These are phyloP conservation scores for Chrysosporium queenslandicum DNA, from an alignment of 2,329 filamentous ascomycete species.

Conservation along the genomic window DNA sequence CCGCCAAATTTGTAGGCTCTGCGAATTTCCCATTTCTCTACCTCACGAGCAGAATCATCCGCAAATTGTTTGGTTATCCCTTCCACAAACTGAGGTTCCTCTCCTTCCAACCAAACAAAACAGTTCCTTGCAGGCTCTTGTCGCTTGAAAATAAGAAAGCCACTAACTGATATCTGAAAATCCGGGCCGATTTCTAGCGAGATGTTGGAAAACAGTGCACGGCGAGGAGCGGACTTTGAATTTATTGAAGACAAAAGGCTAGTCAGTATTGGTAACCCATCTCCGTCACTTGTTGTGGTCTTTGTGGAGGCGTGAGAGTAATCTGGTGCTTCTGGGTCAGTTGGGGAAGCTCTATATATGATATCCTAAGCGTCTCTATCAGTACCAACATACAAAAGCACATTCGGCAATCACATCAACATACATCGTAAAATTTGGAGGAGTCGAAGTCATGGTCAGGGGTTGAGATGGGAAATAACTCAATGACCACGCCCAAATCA, in stretches of 20 bases:
- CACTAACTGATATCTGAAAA: slow-evolving; percentile 80
- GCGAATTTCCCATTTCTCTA: slow-evolving; percentile 71
- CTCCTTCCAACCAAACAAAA: slow-evolving; percentile 81
- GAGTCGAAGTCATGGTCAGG: slow-evolving; percentile 66
- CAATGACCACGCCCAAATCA: slow-evolving; percentile 81
- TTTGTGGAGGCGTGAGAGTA: slow-evolving; percentile 39
- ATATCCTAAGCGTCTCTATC: slow-evolving; percentile 55
- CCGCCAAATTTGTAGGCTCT: slow-evolving; percentile 96
- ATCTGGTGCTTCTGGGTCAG: slow-evolving; percentile 57
- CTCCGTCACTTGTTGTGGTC: slow-evolving; percentile 56
- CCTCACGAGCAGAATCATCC: slow-evolving; percentile 63
- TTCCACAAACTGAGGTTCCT: slow-evolving; percentile 68
- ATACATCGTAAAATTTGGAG: slow-evolving; percentile 81
- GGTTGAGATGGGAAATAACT: slow-evolving; percentile 78
- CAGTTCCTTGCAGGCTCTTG: slow-evolving; percentile 72
- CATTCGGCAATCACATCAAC: slow-evolving; percentile 17
- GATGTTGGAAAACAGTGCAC: slow-evolving; percentile 78
- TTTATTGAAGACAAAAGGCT: slow-evolving; percentile 80
- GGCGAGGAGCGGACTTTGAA: slow-evolving; percentile 75
- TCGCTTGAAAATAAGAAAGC: slow-evolving; percentile 78
- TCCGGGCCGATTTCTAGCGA: slow-evolving; percentile 77
- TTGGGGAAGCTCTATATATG: slow-evolving; percentile 65
- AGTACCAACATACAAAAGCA: slow-evolving; percentile 13
- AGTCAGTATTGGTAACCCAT: slow-evolving; percentile 68
- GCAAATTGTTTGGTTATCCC: slow-evolving; percentile 65